phyloP scores from a whole-genome alignment of 2,329 filamentous ascomycete species.

The Talaromyces sp. region DNA sequence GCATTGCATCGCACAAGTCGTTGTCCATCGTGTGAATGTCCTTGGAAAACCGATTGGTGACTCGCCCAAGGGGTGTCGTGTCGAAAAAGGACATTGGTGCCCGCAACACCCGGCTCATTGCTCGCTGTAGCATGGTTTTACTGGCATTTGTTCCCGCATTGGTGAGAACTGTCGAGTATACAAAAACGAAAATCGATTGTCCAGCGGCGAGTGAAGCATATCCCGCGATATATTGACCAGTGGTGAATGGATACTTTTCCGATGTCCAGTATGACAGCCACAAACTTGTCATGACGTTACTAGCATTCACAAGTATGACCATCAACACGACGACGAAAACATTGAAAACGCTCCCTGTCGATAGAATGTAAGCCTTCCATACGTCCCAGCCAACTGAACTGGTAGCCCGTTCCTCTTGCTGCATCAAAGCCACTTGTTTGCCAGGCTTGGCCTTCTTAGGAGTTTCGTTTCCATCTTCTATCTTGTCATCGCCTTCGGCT shows the following conservation, averaged over 20 bases:
- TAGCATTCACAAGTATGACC: conserved; percentile 68
- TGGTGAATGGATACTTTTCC: conserved; percentile 61
- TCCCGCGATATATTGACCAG: conserved; percentile 64
- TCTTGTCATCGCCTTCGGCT: conserved; percentile 42
- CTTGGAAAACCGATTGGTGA: conserved; percentile 92
- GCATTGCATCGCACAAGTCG: conserved; percentile 77
- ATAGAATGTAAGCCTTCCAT: conserved; percentile 70
- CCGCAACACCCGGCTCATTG: conserved; percentile 68
- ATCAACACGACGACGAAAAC: conserved; percentile 56
- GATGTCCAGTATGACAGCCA: conserved; percentile 96
- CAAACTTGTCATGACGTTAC: conserved; percentile 80
- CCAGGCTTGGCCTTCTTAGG: conserved; percentile 35
- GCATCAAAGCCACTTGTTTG: conserved; percentile 38
- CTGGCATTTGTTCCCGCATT: conserved; percentile 76
- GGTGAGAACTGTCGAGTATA: conserved; percentile 73
- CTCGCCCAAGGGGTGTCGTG: conserved; percentile 88
- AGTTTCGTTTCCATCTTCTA: conserved; percentile 35
- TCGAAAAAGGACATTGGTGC: conserved; percentile 89
- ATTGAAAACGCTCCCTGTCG: conserved; percentile 65
- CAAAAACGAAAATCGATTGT: conserved; percentile 72
- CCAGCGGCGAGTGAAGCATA: conserved; percentile 66
- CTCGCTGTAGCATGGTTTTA: conserved; percentile 72
- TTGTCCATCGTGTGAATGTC: conserved; percentile 98
- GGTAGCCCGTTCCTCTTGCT: conserved; percentile 56
- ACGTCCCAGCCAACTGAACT: conserved; percentile 74